Base-by-base conservation (phyloP, 2,329 filamentous ascomycete species). In the Cladosporium sphaerospermum region DNA sequence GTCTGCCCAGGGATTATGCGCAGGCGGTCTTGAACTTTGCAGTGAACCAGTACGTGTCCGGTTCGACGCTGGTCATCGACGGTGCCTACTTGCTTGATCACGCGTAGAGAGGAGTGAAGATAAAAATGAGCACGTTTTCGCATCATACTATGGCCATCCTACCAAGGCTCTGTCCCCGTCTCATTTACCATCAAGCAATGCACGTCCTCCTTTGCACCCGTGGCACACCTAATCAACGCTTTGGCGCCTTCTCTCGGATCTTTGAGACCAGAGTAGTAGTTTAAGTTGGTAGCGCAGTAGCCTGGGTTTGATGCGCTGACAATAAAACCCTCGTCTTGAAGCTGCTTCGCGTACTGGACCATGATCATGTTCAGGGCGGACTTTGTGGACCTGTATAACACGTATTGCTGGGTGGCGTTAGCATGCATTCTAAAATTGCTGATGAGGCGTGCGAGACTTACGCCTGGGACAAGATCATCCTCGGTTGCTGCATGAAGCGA, bases 31-130 rank as follows among this genome's bases (percentile, higher is more conserved):
- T 84, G 39, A 73, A 62, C 43, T 63, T 67, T 36, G 64, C 79
- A 55, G 83, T 83, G 4, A 75, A 78, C 41, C 75, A 80, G 9
- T 87, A 84, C 66, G 73, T 78, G 57, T 86, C 85, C 64, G 85
- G 84, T 2, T 77, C 76, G 52, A 76, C 83, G 14, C 70, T 86
- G 44, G 69, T 85, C 3, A 73, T 81, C 1, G 85, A 88, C 62
- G 84, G 84, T 37, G 84, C 82, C 1, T 75, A 82, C 57, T 64
- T 88, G 46, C 49, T 66, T 42, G 63, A 62, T 8, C 62, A 64
- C 53, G 61, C 62, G 13, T 66, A 37, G 49, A 36, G n/a, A n/a
- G 13, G 40, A 40, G 7, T 16, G 6, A 13, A n/a, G n/a, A n/a
- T n/a, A n/a, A n/a, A n/a, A 13, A 47, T 42, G 23, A 7, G 18